phyloP scores from a whole-genome alignment of 306 rosid species.

The Cucumis hystrix region DNA sequence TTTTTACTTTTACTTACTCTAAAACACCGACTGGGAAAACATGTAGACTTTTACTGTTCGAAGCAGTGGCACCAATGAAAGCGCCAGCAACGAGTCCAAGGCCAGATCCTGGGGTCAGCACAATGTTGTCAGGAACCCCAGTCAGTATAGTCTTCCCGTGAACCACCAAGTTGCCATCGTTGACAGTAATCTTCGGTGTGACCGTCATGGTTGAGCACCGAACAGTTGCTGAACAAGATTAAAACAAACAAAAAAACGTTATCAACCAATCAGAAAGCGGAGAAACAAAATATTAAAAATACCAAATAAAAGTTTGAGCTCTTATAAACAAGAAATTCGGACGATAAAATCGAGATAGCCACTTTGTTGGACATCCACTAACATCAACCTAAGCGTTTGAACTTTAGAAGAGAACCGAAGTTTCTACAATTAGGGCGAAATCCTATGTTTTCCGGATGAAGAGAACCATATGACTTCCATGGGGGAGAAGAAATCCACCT shows the following conservation, averaged over 20 bases:
- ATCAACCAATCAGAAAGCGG: background rate
- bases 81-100: constrained; percentile 60
- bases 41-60: constrained; percentile 63
- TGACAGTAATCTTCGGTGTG: constrained; percentile 47
- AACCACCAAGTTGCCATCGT: constrained; percentile 71
- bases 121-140: constrained; percentile 73
- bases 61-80: constrained; percentile 74
- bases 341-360: background rate
- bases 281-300: no score
- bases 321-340: background rate
- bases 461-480: background rate
- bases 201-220: constrained; percentile 61
- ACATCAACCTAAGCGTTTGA: background rate
- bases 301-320: background rate
- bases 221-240: constrained; percentile 8
- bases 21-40: constrained; percentile 71
- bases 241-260: constrained; percentile 2
- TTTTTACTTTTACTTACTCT: constrained; percentile 39
- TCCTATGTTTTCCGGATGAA: background rate
- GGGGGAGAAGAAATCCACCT: constrained; percentile 5
- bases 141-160: constrained; percentile 75
- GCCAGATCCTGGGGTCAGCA: constrained; percentile 52
- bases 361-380: background rate
- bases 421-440: background rate
- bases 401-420: background rate